phyloP scores from a whole-genome alignment of 495 filamentous ascomycete genomes.

The Aspergillus indologenus region DNA sequence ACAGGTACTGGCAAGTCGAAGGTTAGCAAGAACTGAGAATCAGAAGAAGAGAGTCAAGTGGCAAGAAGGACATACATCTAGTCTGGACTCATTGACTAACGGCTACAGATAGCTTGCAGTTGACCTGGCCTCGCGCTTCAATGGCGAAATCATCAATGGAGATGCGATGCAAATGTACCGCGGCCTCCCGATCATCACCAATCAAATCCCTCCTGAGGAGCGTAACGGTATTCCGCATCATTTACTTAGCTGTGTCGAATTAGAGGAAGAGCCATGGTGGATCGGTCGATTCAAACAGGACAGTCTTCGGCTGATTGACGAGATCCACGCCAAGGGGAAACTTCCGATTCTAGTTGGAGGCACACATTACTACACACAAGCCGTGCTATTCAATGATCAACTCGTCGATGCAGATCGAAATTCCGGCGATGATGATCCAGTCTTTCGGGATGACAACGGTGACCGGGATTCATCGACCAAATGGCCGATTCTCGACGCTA shows the following conservation, averaged over 20 bases:
- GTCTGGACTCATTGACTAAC: slow-evolving; percentile 22
- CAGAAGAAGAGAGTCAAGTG: background rate
- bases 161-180: slow-evolving; percentile 99
- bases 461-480: slow-evolving; percentile 25
- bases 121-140: slow-evolving; percentile 74
- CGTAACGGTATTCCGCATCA: slow-evolving; percentile 84
- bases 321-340: slow-evolving; percentile 71
- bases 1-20: slow-evolving; percentile 99
- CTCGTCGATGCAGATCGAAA: slow-evolving; percentile 45
- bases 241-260: slow-evolving; percentile 70
- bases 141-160: slow-evolving; percentile 96
- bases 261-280: slow-evolving; percentile 76
- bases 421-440: slow-evolving; percentile 19
- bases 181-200: slow-evolving; percentile 92
- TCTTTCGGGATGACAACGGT: background rate
- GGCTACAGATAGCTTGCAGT: slow-evolving; percentile 75
- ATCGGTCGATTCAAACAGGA: slow-evolving; percentile 70
- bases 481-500: slow-evolving; percentile 69
- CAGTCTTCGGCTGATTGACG: slow-evolving; percentile 65
- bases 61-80: background rate
- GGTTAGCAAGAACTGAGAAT: slow-evolving; percentile 46
- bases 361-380: slow-evolving; percentile 90
- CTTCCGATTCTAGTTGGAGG: slow-evolving; percentile 91
- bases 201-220: slow-evolving; percentile 77
- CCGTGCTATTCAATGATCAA: slow-evolving; percentile 72